Evolutionary conservation across 2,329 filamentous ascomycete species (phyloP).

Genomic region (Cercospora beticola): DNA sequence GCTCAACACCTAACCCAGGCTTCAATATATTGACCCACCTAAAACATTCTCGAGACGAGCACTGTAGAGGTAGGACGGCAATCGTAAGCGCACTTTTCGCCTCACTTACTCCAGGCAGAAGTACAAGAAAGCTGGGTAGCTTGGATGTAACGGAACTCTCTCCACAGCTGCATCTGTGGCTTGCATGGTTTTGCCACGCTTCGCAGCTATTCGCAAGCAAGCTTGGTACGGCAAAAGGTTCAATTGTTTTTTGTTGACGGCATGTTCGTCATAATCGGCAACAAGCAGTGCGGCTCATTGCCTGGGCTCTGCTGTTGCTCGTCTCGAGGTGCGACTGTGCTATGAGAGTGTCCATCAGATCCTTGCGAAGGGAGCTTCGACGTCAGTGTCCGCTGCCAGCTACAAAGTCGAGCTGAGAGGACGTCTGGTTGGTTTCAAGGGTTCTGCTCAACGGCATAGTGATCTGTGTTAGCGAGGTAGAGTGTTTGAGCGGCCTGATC

Average conservation of each 20-base stretch:
- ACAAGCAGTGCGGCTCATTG: background rate
- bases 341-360: background rate
- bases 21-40: background rate
- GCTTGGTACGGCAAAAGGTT: background rate
- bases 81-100: background rate
- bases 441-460: background rate
- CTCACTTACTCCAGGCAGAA: background rate
- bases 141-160: background rate
- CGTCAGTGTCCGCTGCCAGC: background rate
- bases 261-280: background rate
- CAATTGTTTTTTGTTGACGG: background rate
- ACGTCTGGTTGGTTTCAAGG: background rate
- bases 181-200: background rate
- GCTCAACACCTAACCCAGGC: background rate
- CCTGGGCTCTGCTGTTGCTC: background rate
- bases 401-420: background rate
- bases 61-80: background rate
- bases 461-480: background rate
- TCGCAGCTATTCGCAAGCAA: background rate
- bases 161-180: slow-evolving; percentile 1
- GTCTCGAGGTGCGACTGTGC: background rate
- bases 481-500: background rate
- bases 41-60: background rate
- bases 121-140: background rate
- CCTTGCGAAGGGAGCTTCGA: background rate